These are phyloP conservation scores for Gossypium longicalyx DNA, from an alignment of 345 rosid genomes.

Conservation along the genomic window DNA sequence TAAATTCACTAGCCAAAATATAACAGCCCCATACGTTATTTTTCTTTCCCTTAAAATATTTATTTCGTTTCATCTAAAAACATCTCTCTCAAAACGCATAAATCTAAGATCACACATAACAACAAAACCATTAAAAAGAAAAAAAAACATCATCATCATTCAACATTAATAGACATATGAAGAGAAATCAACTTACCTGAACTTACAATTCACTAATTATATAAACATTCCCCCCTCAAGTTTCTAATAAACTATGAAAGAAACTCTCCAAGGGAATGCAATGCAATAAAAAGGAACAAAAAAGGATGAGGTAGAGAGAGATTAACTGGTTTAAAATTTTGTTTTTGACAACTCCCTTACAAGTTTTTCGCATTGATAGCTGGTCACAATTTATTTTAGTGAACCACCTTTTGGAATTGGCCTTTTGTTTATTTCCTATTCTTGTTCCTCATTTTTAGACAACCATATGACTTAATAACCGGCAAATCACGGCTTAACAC, in stretches of 20 bases:
- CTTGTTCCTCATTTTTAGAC: background rate
- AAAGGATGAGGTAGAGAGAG: slow-evolving; percentile 1
- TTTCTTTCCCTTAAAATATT: too few relatives aligned
- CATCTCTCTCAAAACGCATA: background rate
- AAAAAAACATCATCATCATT: background rate
- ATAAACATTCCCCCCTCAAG: slow-evolving; percentile 33
- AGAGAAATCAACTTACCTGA: background rate
- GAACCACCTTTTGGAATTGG: background rate
- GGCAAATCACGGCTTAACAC: background rate
- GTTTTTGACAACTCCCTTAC: slow-evolving; percentile 16
- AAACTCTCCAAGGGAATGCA: slow-evolving; percentile 20
- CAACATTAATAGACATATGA: background rate
- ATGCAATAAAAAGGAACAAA: background rate
- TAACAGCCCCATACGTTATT: too few relatives aligned
- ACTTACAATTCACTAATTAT: background rate
- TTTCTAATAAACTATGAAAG: slow-evolving; percentile 22
- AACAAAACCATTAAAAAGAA: background rate
- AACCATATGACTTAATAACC: background rate
- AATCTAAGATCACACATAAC: background rate
- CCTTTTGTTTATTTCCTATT: background rate
- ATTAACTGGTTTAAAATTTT: background rate
- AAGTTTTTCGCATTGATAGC: slow-evolving; percentile 32
- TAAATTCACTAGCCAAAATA: too few relatives aligned
- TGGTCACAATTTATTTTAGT: slow-evolving; percentile 20
- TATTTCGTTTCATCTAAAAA: background rate